Evolutionary conservation across 2,329 filamentous ascomycete genomes (phyloP), one percentile per base, ranked within the genome.

Genomic region (Pseudocercospora pini-densiflorae): DNA sequence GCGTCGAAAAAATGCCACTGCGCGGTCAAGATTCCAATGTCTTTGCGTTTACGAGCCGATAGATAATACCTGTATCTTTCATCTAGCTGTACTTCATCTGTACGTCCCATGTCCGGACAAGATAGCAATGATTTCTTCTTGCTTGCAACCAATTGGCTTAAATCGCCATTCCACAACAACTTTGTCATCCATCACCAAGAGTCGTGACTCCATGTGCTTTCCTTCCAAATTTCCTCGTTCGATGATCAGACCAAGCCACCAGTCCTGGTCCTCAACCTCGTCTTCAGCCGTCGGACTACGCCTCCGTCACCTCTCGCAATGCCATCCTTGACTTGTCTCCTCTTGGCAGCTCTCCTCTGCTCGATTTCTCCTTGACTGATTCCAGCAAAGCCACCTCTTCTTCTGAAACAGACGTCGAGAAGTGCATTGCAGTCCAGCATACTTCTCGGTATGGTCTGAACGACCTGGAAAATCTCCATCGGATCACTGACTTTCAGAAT

Each of bases 381-480:
- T 73, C 93, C 90, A 6, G 89, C 90, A 72, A 94, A 93, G 5
- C 92, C 92, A 74, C 92, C 88, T 36, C 77, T 47, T 53, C 75
- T 70, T 71, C 89, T 89, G 77, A 95, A 94, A 70, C 92, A 96
- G 8, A 92, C 86, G 70, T 97, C 93, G 82, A 97, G 88, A 14
- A 98, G 82, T 2, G 82, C 82, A 73, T 96, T 97, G 62, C 91
- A 90, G 78, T 98, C 93, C 21, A 97, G 79, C 74, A 97, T 86
- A 62, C 87, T 87, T 61, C 94, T 87, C 0, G 94, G 94, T 31
- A 97, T 88, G 1, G 89, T 89, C 81, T 98, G 94, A 29, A 98
- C 93, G 2, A 97, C 89, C 76, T 96, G 93, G 79, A 97, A 97
- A 74, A 97, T 93, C 81, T 98, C 94, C 89, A 97, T 96, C 0